Conservation (phyloP, 2,329 filamentous ascomycete genomes). For the Emydomyces testavorans region DNA sequence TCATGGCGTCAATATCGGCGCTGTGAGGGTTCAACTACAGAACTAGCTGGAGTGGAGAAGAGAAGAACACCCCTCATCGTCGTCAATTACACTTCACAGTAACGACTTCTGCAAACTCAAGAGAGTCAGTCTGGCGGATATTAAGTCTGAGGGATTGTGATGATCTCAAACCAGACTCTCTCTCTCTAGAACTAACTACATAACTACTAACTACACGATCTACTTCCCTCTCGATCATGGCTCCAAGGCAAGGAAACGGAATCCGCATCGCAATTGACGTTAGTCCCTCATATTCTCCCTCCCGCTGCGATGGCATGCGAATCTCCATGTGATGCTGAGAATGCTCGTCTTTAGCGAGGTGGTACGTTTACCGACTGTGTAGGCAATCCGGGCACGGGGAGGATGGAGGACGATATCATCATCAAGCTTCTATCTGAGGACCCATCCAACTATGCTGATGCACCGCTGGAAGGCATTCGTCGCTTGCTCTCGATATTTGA, state of each 20-base stretch:
- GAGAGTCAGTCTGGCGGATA: too few species aligned
- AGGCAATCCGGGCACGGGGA: conserved; percentile 60
- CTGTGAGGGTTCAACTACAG: too few species aligned
- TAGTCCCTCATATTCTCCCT: conserved; percentile 14
- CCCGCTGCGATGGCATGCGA: conserved; percentile 6
- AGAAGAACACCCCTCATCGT: too few species aligned
- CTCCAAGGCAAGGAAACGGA: conserved; percentile 17
- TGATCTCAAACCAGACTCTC: too few species aligned
- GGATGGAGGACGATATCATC: conserved; percentile 61
- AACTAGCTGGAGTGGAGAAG: too few species aligned
- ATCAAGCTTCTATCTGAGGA: conserved; percentile 87
- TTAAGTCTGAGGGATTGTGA: too few species aligned
- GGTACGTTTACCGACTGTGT: conserved; percentile 92
- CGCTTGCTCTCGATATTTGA: conserved; percentile 72
- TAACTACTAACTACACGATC: too few species aligned
- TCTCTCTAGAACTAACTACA: too few species aligned
- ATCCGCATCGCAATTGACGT: conserved; percentile 32
- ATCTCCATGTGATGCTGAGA: conserved; percentile 2
- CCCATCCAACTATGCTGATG: conserved; percentile 80
- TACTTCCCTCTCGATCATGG: conserved; percentile 8
- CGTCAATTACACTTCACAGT: too few species aligned
- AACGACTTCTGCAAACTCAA: too few species aligned
- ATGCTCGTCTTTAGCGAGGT: conserved; percentile 47
- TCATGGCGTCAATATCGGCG: too few species aligned
- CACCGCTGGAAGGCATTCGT: conserved; percentile 80